phyloP scores from a whole-genome alignment of 345 rosid genomes.

The Kernera saxatilis region DNA sequence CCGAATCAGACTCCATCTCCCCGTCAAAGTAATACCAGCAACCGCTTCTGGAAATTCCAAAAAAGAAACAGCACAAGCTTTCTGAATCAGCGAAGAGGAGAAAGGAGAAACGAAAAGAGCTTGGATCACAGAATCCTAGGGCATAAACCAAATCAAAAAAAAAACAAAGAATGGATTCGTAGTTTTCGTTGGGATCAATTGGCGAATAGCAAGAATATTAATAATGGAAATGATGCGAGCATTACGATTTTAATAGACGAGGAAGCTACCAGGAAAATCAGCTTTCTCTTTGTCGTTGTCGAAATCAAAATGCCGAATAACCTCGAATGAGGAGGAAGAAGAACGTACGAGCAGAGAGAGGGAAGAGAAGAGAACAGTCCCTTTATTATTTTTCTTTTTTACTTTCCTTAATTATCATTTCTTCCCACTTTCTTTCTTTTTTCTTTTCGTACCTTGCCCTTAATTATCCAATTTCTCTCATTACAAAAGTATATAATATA shows the following conservation, averaged over 20 bases:
- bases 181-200: neutral
- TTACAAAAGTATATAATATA: neutral
- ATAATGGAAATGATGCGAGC: neutral
- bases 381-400: neutral
- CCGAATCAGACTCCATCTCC: conserved; percentile 11
- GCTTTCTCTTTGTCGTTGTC: neutral
- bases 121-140: conserved; percentile 19
- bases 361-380: conserved; percentile 21
- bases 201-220: neutral
- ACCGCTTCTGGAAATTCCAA: neutral
- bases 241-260: neutral
- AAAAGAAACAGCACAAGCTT: neutral
- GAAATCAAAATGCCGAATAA: conserved; percentile 10
- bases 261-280: neutral
- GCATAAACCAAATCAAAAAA: neutral
- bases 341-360: conserved; percentile 27
- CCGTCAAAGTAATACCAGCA: neutral
- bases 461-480: neutral
- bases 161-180: neutral
- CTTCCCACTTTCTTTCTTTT: too few relatives aligned
- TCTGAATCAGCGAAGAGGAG: neutral
- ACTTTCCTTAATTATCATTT: neutral
- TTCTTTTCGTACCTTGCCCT: too few relatives aligned
- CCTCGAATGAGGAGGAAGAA: conserved; percentile 9
- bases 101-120: conserved; percentile 10